Base-by-base conservation (phyloP, 2,329 filamentous ascomycete genomes). In the Alternaria brassicicola region DNA sequence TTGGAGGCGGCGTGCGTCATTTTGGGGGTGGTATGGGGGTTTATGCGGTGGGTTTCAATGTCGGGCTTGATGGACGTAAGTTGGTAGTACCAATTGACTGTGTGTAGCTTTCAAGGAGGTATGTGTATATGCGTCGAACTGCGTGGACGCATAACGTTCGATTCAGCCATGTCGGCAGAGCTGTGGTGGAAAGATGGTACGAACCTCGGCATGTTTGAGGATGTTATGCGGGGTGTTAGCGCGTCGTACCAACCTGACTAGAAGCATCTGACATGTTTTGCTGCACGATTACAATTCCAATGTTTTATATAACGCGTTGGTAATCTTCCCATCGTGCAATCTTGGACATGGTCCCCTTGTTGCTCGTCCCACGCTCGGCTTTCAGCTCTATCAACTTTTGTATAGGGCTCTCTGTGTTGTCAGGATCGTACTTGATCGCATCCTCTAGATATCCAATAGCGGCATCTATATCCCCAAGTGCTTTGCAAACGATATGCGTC, bases 1-100 rank as follows among this genome's bases (percentile, higher is more conserved):
- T 66, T 65, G 21, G 70, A 67, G 39, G 73, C 69, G 43, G 65
- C 58, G 66, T 76, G 72, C 15, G 72, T 63, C 73, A 75, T 75
- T 31, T 33, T 61, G 45, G 30, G 33, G 17, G 21, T 31, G 33
- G 23, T 41, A n/a, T 52, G 47, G 19, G 31, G 39, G 17, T 33
- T 26, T 50, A 30, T 48, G 6, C 17, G 17, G 42, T 46, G 42
- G 42, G 7, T 31, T 6, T 36, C 6, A 6, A 8, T 30, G 6
- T 30, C 28, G 28, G 8, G 10, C 6, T 30, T 8, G 28, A 30
- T 30, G 28, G 21, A 17, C 15, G 15, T 35, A 3, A 6, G 15
- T 35, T 33, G 42, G 57, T 30, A 15, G 42, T 42, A n/a, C n/a
- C 12, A 17, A 15, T 39, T n/a, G 38, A 53, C 10, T 39, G 33